Evolutionary conservation across 2,329 filamentous ascomycete genomes (phyloP), one percentile per base, ranked within the genome.

Genomic region (Elsinoe arachidis): DNA sequence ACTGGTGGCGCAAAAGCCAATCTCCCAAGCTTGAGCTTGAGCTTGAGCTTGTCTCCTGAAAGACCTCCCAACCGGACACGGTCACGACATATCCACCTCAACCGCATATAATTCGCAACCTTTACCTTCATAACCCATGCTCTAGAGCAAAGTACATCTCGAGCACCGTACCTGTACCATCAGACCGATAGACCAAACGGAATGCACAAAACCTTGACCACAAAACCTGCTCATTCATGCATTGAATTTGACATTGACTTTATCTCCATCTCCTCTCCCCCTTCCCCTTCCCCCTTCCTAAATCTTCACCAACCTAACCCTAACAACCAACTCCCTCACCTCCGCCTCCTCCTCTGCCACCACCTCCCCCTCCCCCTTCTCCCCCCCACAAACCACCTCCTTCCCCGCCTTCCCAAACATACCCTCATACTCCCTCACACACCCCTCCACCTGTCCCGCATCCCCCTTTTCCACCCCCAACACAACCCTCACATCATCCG

Each of bases 401-500:
- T 63, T 68, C 9, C 67, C 68, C 39, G 68, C 68, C 61, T 71
- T 71, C 19, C 61, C 63, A 55, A 72, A 70, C n/a, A 68, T 63
- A 0, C 61, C 63, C 54, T 63, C 64, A 57, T 70, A 69, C 52
- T 64, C 61, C 37, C 58, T 61, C 58, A 72, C 69, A 68, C 70
- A 70, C 39, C 67, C 66, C 46, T 69, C 68, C 11, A 72, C 61
- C 37, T 61, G 63, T 38, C 63, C 58, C 21, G 55, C 60, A n/a
- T 62, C 61, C 67, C 96, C 90, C 41, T 65, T 63, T 30, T 61
- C 60, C 4, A 97, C 83, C 58, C 79, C 80, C 74, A 96, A 97
- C 71, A 95, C 88, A 88, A 99, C 96, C 74, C 87, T 88, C 61
- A 99, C 85, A 68, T 97, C 93, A 68, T 99, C 93, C 0, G 92